Evolutionary conservation across 192 early-diverging fungal genomes (phyloP).

Genomic region (Podila clonocystis): DNA sequence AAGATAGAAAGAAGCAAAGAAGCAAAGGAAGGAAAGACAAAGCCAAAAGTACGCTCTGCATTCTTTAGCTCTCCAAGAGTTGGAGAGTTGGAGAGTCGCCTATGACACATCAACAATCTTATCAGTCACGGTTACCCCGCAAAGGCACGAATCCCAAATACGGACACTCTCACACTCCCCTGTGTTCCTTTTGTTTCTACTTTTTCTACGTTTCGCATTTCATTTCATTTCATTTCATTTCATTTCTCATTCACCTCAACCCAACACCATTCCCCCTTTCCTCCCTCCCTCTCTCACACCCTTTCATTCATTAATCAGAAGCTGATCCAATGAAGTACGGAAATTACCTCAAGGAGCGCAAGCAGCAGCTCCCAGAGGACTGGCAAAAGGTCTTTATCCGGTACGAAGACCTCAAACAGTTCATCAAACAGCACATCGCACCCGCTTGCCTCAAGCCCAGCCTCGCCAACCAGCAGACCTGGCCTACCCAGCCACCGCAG

Average conservation of each 20-base stretch:
- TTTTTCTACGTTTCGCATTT: no score
- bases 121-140: no score
- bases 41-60: not conserved
- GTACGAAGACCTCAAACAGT: slow-evolving; percentile 74
- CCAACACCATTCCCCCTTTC: not conserved
- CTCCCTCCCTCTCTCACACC: not conserved
- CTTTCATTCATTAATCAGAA: not conserved
- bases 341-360: slow-evolving; percentile 72
- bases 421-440: slow-evolving; percentile 71
- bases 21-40: not conserved
- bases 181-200: no score
- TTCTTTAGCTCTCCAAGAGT: not conserved
- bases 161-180: not conserved
- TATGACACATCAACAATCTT: no score
- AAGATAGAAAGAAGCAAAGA: not conserved
- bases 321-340: slow-evolving; percentile 75
- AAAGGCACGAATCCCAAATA: not conserved
- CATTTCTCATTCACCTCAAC: no score
- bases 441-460: slow-evolving; percentile 62
- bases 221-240: not conserved
- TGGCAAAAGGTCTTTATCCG: slow-evolving; percentile 79
- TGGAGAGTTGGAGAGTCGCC: not conserved
- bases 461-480: slow-evolving; percentile 53
- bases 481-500: slow-evolving; percentile 43
- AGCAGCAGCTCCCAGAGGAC: slow-evolving; percentile 66